Evolutionary conservation across 2,329 filamentous ascomycete species (phyloP).

Genomic region (Colletotrichum agaves): DNA sequence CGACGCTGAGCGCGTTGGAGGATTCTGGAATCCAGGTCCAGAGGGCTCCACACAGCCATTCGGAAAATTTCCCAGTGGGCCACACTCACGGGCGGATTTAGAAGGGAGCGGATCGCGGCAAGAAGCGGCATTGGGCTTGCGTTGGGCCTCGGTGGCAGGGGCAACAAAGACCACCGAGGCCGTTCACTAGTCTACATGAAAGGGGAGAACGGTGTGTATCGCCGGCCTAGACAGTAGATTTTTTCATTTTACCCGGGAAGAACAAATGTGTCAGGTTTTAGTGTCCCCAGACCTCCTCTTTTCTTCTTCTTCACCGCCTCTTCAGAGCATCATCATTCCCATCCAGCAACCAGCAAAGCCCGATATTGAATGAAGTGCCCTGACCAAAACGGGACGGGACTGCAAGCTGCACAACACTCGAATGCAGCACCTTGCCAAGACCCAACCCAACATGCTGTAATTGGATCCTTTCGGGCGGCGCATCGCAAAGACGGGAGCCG

Average conservation of each 20-base stretch:
- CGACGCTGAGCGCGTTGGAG: background rate
- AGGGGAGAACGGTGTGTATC: background rate
- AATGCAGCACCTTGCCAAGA: too few species aligned
- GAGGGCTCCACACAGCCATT: background rate
- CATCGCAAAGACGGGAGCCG: background rate
- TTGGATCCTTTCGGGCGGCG: background rate
- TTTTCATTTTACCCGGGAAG: background rate
- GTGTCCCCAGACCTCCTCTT: background rate
- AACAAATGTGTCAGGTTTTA: background rate
- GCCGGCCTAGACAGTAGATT: background rate
- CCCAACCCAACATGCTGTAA: too few species aligned
- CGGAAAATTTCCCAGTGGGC: background rate
- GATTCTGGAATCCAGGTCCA: conserved; percentile 14
- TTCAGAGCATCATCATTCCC: too few species aligned
- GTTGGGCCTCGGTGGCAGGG: conserved; percentile 24
- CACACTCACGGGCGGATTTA: conserved; percentile 3
- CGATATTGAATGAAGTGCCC: too few species aligned
- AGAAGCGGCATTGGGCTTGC: conserved; percentile 33
- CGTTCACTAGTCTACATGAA: background rate
- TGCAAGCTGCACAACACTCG: background rate
- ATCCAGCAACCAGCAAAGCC: too few species aligned
- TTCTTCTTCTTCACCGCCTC: background rate
- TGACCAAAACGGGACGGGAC: background rate
- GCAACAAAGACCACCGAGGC: background rate
- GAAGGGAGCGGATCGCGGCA: conserved; percentile 22